phyloP scores from a whole-genome alignment of 805 yeast genomes.

The Cephaloascus fragrans region DNA sequence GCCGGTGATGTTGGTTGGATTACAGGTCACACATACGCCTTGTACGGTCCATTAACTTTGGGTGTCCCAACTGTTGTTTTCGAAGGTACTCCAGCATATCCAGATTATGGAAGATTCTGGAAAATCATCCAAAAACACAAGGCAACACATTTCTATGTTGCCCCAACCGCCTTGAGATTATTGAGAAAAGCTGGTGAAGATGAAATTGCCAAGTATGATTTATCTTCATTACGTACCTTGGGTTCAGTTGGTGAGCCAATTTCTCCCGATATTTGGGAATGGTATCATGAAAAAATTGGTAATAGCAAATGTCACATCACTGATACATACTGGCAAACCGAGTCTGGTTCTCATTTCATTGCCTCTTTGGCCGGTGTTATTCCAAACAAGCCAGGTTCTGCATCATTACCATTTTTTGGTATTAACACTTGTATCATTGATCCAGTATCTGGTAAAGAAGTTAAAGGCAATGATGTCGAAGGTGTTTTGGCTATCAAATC shows the following conservation, averaged over 20 bases:
- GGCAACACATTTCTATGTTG: constrained; percentile 95
- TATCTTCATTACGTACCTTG: constrained; percentile 78
- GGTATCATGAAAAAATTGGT: constrained; percentile 93
- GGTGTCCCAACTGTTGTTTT: constrained; percentile 92
- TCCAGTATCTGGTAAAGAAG: constrained; percentile 82
- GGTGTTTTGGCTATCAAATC: constrained; percentile 88
- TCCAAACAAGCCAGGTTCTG: constrained; percentile 96
- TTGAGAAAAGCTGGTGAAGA: constrained; percentile 84
- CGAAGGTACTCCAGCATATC: constrained; percentile 97
- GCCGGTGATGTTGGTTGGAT: constrained; percentile 99
- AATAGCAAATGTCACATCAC: constrained; percentile 80
- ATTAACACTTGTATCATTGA: constrained; percentile 85
- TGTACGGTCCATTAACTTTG: constrained; percentile 82
- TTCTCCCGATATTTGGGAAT: constrained; percentile 96
- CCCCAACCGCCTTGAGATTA: constrained; percentile 94
- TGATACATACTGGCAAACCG: constrained; percentile 99
- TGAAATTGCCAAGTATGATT: constrained; percentile 70
- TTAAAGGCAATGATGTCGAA: constrained; percentile 83
- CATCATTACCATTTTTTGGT: constrained; percentile 95
- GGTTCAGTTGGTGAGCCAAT: constrained; percentile 99
- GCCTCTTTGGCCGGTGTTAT: constrained; percentile 92
- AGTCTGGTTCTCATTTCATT: constrained; percentile 91
- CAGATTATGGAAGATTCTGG: constrained; percentile 94
- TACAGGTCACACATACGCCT: constrained; percentile 94
- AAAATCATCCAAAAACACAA: constrained; percentile 84